phyloP scores from a whole-genome alignment of 768 basidiomycete species.

The Panaeolus papilionaceus region DNA sequence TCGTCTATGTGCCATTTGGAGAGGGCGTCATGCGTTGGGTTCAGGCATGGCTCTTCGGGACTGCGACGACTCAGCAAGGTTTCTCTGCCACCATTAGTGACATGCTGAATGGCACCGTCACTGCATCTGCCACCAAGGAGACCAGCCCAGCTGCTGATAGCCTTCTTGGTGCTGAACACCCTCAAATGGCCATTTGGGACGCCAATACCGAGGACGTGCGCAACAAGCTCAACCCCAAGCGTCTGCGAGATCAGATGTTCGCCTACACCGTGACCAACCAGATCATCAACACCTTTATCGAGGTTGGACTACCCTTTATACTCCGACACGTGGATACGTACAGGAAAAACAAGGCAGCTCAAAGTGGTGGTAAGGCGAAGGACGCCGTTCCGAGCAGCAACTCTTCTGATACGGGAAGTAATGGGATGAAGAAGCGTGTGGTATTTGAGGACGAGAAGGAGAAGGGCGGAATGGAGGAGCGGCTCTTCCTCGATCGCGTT shows the following conservation, averaged over 20 bases:
- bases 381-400: background rate
- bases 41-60: constrained; percentile 49
- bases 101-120: constrained; percentile 38
- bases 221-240: constrained; percentile 65
- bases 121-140: constrained; percentile 16
- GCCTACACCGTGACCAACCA: constrained; percentile 93
- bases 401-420: constrained; percentile 5
- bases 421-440: constrained; percentile 63
- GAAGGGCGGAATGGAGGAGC: constrained; percentile 66
- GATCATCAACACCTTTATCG: constrained; percentile 75
- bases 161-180: constrained; percentile 23
- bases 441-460: constrained; percentile 74
- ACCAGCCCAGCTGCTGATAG: background rate
- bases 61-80: constrained; percentile 26
- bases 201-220: constrained; percentile 54
- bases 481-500: constrained; percentile 80
- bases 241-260: constrained; percentile 92
- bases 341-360: constrained; percentile 43
- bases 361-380: background rate
- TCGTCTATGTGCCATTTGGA: constrained; percentile 95
- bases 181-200: constrained; percentile 51
- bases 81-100: constrained; percentile 30
- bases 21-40: constrained; percentile 75
- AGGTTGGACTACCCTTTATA: constrained; percentile 83
- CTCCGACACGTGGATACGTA: constrained; percentile 62